Base-by-base conservation (phyloP, 2,329 filamentous ascomycete species). In the Botrytis fragariae region DNA sequence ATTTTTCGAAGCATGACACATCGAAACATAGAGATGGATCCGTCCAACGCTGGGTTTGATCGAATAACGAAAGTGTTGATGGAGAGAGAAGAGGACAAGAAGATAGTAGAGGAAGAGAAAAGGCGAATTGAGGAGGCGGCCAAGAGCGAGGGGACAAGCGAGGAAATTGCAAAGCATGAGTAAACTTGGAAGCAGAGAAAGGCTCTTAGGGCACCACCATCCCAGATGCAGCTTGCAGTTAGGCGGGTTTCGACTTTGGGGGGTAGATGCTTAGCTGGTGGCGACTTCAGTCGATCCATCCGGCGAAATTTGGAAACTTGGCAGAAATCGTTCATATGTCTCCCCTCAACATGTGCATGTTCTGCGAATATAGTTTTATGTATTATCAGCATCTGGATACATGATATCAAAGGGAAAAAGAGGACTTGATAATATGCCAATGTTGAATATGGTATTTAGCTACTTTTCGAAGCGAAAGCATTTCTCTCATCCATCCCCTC, bases 61-160 rank as follows among this genome's bases (percentile, higher is more conserved):
- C 4, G 0, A 3, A 0, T 3, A 14, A 1, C 0, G 22, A n/a
- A 51, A 25, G 0, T n/a, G 4, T 0, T 25, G 1, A n/a, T 2
- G 22, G 48, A 54, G 14, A 29, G 12, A 16, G 25, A 54, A n/a
- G 48, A 14, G 14, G 16, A 16, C 1, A 8, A 4, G 29, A 7
- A n/a, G 3, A 29, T 12, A 29, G 12, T 0, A 54, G 25, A 29
- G 51, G 51, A 16, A 8, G n/a, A 54, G n/a, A 3, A 54, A 14
- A n/a, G 48, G 12, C 16, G 12, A 1, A 29, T 29, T 3, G 2
- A 29, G 29, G 51, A 29, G 14, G 25, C 51, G 51, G 25, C 25
- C 2, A 54, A n/a, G 25, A 14, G 12, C n/a, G 48, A n/a, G 6
- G 48, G 3, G 48, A n/a, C 6, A 54, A n/a, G 51, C n/a, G 25